A percentile compares a stretch with the other conserved stretches of the same genome.
Evolutionary conservation across 129 eudicot species (phyloP).

Genomic region (Daucus carota): DH1_v3.0 NC_030386.2:33356501-33357000

Average conservation of each 20-base stretch:
- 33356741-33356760: constrained; percentile 74
- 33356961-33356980: constrained; percentile 49
- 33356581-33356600: too few relatives aligned
- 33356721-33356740: constrained; percentile 54
- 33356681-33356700: constrained; percentile 65
- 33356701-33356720: constrained; percentile 75
- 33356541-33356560: background rate
- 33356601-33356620: background rate
- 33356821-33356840: constrained; percentile 79
- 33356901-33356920: background rate
- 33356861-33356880: constrained; percentile 18
- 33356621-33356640: constrained; percentile 39
- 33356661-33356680: constrained; percentile 51
- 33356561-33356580: background rate
- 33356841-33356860: constrained; percentile 70
- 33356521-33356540: too few relatives aligned
- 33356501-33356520: constrained; percentile 73
- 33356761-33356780: constrained; percentile 51
- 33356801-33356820: constrained; percentile 57
- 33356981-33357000: constrained; percentile 20
- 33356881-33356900: background rate
- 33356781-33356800: constrained; percentile 38
- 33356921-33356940: background rate
- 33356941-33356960: background rate
- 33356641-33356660: constrained; percentile 53